Percentiles rank a stretch among this genome's conserved stretches.
Conservation (phyloP, 148 eudicot genomes). For the Limonium bicolor region DNA sequence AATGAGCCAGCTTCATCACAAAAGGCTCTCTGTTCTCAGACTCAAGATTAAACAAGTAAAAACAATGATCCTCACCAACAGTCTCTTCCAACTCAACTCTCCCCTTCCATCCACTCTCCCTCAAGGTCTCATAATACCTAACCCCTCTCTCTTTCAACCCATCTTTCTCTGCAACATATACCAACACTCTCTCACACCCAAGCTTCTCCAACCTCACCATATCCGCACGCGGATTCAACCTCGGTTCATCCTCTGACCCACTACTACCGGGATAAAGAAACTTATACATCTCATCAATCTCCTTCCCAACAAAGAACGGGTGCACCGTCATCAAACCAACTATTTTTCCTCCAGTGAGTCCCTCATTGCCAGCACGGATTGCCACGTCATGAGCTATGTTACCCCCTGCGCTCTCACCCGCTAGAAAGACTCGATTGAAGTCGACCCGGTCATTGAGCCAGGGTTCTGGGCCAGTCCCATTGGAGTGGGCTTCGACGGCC, state of each 20-base stretch:
- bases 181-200: constrained; percentile 16
- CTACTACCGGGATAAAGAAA: constrained; percentile 16
- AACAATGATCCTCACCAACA: constrained; percentile 24
- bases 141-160: constrained; percentile 12
- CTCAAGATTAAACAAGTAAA: constrained; percentile 7
- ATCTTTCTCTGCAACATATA: constrained; percentile 26
- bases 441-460: constrained; percentile 17
- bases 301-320: constrained; percentile 20
- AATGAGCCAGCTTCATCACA: not conserved
- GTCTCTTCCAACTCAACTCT: constrained; percentile 18
- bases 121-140: constrained; percentile 13
- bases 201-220: constrained; percentile 11
- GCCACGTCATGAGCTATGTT: constrained; percentile 21
- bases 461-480: constrained; percentile 10
- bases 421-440: constrained; percentile 12
- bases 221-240: constrained; percentile 24
- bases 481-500: constrained; percentile 9
- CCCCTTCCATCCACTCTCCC: constrained; percentile 30
- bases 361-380: constrained; percentile 6
- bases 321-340: constrained; percentile 17
- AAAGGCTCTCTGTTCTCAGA: not conserved
- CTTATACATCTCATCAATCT: constrained; percentile 8
- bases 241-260: constrained; percentile 22
- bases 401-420: constrained; percentile 29
- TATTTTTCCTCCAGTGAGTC: not conserved